Evolutionary conservation across 768 basidiomycete genomes (phyloP).

Genomic region (Suillus sp.): DNA sequence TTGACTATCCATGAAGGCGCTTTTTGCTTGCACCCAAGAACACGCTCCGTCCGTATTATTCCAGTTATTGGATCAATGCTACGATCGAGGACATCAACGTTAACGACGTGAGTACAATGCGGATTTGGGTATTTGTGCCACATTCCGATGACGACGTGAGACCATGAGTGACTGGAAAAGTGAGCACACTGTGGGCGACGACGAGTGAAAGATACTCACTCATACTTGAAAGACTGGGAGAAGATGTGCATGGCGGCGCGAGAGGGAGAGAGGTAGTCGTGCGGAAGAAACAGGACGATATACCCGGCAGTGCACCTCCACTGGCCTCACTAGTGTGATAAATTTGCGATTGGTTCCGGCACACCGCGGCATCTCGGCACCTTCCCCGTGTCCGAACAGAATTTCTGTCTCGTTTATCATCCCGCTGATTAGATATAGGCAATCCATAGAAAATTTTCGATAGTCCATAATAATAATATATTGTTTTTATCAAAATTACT

Average conservation of each 20-base stretch:
- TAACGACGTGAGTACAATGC: slow-evolving; percentile 85
- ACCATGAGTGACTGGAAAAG: slow-evolving; percentile 75
- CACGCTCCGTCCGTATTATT: slow-evolving; percentile 87
- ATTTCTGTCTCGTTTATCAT: neutral
- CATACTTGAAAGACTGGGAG: slow-evolving; percentile 81
- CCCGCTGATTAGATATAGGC: neutral
- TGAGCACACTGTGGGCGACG: slow-evolving; percentile 15
- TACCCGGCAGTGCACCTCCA: slow-evolving; percentile 8
- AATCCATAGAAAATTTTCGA: neutral
- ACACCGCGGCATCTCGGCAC: slow-evolving; percentile 19
- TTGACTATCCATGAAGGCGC: slow-evolving; percentile 91
- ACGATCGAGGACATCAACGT: slow-evolving; percentile 85
- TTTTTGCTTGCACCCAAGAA: slow-evolving; percentile 91
- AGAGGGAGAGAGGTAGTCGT: slow-evolving; percentile 29
- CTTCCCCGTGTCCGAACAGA: neutral
- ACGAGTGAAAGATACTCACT: slow-evolving; percentile 52
- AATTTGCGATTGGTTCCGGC: slow-evolving; percentile 32
- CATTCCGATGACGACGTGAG: slow-evolving; percentile 89
- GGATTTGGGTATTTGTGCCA: slow-evolving; percentile 98
- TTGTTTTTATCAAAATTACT: neutral
- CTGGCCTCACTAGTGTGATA: slow-evolving; percentile 15
- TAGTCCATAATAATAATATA: neutral
- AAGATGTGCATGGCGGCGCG: slow-evolving; percentile 74
- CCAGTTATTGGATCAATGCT: slow-evolving; percentile 82
- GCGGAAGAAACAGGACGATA: slow-evolving; percentile 20